Percentiles rank a stretch among this genome's conserved stretches.
These are phyloP conservation scores for Theobroma cacao DNA, from an alignment of 345 rosid species.

Conservation along the genomic window DNA sequence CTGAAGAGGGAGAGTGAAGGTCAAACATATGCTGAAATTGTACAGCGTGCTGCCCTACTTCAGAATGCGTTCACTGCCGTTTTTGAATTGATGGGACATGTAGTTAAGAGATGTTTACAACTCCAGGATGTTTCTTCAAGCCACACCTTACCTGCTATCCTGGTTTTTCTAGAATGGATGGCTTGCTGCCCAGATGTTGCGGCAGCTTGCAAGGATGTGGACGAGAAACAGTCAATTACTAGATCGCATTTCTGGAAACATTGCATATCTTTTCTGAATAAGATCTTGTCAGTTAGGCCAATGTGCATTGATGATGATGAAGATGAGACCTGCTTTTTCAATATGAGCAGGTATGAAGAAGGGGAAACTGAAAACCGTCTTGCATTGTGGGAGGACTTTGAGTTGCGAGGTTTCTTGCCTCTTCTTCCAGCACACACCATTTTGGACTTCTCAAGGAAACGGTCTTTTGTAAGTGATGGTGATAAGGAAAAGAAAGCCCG, in stretches of 20 bases:
- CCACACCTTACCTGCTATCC: conserved; percentile 71
- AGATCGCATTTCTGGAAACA: conserved; percentile 71
- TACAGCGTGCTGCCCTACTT: conserved; percentile 82
- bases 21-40: conserved; percentile 86
- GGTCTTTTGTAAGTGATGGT: conserved; percentile 56
- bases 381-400: conserved; percentile 94
- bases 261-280: conserved; percentile 65
- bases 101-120: conserved; percentile 60
- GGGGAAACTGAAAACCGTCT: conserved; percentile 82
- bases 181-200: conserved; percentile 86
- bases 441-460: conserved; percentile 82
- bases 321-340: conserved; percentile 81
- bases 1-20: conserved; percentile 71
- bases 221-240: conserved; percentile 60
- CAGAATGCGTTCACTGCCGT: conserved; percentile 81
- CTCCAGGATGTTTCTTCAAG: conserved; percentile 73
- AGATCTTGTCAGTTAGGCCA: conserved; percentile 49
- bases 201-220: conserved; percentile 49
- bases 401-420: conserved; percentile 87
- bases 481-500: conserved; percentile 69
- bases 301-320: conserved; percentile 55
- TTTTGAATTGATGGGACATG: conserved; percentile 66
- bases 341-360: conserved; percentile 89
- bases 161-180: conserved; percentile 91
- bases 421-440: conserved; percentile 84